Evolutionary conservation across 176 grass and related monocot genomes (phyloP).

Genomic region (Aegilops sharonensis): DNA sequence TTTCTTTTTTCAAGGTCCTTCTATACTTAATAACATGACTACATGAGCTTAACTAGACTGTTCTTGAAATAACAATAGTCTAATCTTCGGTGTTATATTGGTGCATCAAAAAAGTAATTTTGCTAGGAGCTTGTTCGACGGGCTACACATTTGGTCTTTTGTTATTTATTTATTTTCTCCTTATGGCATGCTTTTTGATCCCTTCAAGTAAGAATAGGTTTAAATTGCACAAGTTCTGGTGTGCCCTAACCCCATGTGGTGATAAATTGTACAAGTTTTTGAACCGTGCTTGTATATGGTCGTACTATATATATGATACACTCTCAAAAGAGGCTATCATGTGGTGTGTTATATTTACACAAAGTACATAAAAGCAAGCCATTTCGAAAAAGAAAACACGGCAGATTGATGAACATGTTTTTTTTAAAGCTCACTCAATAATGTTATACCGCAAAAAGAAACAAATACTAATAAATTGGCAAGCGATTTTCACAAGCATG

Average conservation of each 20-base stretch:
- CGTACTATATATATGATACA: not conserved
- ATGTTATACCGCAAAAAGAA: not conserved
- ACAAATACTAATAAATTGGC: not conserved
- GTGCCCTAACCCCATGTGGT: not conserved
- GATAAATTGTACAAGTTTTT: not conserved
- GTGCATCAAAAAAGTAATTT: not conserved
- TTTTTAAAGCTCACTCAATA: not conserved
- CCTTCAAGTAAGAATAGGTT: not conserved
- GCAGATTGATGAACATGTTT: not conserved
- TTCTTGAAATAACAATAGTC: too few species aligned
- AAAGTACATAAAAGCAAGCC: not conserved
- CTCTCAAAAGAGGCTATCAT: not conserved
- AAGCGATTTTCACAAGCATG: not conserved
- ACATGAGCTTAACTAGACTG: not conserved
- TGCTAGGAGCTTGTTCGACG: not conserved
- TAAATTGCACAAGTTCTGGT: not conserved
- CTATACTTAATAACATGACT: not conserved
- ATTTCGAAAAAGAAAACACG: not conserved
- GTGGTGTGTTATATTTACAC: not conserved
- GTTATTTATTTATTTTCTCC: not conserved
- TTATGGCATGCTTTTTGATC: not conserved
- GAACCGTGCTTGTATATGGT: not conserved
- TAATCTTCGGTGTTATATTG: not conserved
- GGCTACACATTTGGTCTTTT: not conserved
- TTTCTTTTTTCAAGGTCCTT: not conserved